Base-by-base conservation (phyloP, 192 early-diverging fungal genomes). In the Rhizophagus sp. region DNA sequence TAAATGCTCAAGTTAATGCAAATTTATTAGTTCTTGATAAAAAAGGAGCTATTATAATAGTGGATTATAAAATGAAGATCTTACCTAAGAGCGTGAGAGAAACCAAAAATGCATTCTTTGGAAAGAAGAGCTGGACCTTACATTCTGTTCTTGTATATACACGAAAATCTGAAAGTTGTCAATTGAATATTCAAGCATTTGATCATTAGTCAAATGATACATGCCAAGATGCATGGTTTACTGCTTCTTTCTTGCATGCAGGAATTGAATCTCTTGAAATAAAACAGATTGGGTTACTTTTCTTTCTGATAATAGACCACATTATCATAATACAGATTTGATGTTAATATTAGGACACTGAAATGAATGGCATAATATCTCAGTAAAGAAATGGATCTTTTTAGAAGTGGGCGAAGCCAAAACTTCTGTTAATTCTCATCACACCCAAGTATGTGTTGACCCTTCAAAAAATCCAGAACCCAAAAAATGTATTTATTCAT, bases 21-120 rank as follows among this genome's bases (percentile, higher is more conserved):
- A 34, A 34, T 34, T 2, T 34, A 34, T 34, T 72, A 24, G 17
- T 50, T 5, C 12, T 72, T 3, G 70, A 72, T 27, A 0, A 50
- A 72, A 50, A 52, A 50, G 25, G 10, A 9, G 49, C 44, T 47
- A 9, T 72, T 3, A 72, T 72, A 15, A n/a, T 72, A 17, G 49
- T 72, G 5, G 25, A n/a, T 39, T 72, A 72, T 72, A 72, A 72
- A 17, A 72, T 72, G 70, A 50, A 72, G 50, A 50, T 72, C 3
- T 47, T 72, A 50, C 22, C 49, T 0, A 72, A 72, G 50, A 72
- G n/a, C 12, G 49, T 7, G 2, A 34, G 33, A 1, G 33, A 25
- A 12, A 33, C 44, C 25, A 72, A 72, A 50, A 17, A 25, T 12
- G 15, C 47, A 0, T 72, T 44, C 2, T 72, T 72, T 71, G 69